These are phyloP conservation scores for Steccherinum ochraceum DNA, from an alignment of 768 basidiomycete species.

Conservation along the genomic window DNA sequence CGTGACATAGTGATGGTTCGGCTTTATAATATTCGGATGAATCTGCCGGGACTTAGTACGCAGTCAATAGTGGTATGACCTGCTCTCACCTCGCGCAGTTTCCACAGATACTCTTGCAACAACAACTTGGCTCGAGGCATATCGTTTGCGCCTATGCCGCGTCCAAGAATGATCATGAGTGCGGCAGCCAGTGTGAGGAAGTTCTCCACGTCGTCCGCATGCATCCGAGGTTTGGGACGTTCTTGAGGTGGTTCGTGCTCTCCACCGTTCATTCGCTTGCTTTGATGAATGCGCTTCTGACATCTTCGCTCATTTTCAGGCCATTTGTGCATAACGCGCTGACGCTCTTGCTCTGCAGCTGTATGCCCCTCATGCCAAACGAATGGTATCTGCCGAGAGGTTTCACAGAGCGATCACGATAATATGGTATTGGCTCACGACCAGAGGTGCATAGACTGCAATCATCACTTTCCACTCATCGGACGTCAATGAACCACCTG, in stretches of 20 bases:
- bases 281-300: not conserved
- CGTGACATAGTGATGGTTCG: slow-evolving; percentile 19
- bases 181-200: slow-evolving; percentile 13
- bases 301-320: not conserved
- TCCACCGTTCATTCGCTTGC: not conserved
- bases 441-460: slow-evolving; percentile 11
- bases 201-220: slow-evolving; percentile 5
- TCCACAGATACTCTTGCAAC: slow-evolving; percentile 7
- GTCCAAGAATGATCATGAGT: slow-evolving; percentile 15
- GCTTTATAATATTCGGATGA: slow-evolving; percentile 14
- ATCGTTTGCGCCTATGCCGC: slow-evolving; percentile 5
- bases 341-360: slow-evolving; percentile 1
- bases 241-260: slow-evolving; percentile 3
- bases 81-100: slow-evolving; percentile 8
- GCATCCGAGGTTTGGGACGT: slow-evolving; percentile 6
- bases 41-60: too few species aligned
- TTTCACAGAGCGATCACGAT: not conserved
- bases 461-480: slow-evolving; percentile 20
- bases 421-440: slow-evolving; percentile 2
- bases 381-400: slow-evolving; percentile 9
- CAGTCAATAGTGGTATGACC: too few species aligned
- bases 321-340: slow-evolving; percentile 1
- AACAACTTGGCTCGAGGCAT: slow-evolving; percentile 5
- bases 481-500: slow-evolving; percentile 18
- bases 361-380: slow-evolving; percentile 10